Evolutionary conservation across 2,329 filamentous ascomycete genomes (phyloP), one percentile per base, ranked within the genome.

Genomic region (Colletotrichum lindemuthianum): DNA sequence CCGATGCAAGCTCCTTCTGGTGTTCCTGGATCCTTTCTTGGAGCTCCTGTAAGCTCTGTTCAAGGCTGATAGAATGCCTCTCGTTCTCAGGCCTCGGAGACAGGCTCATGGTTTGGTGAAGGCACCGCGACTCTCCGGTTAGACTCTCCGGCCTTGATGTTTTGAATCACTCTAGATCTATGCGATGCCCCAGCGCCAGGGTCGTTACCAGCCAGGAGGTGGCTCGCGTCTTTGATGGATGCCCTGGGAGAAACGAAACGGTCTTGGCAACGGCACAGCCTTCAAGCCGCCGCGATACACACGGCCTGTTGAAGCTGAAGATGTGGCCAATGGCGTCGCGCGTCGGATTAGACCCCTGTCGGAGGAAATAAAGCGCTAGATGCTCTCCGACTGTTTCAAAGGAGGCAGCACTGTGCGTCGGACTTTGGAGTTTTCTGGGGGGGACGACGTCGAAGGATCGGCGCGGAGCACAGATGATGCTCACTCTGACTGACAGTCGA

Each of bases 41-140:
- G 1, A 95, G 84, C 72, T 90, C 88, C 67, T 82, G 84, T 48
- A 94, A 72, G 2, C 91, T 92, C 58, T 86, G 84, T 61, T 92
- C 86, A 48, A 95, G 79, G 70, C 84, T 86, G 45, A 81, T 73
- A 56, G 83, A 78, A 67, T 88, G 82, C 59, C 78, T 77, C 24
- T 73, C 70, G 44, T 75, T 76, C 2, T 39, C 43, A 13, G 59
- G 54, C 16, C 40, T 39, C 41, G 58, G 48, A 11, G 41, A 15
- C 34, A 51, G 58, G 51, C 16, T 50, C 63, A 65, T 65, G 36
- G 12, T 49, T 49, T 58, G 33, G 40, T 43, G n/a, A 32, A 41
- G 37, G 44, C 43, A 24, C 15, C 43, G 34, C 47, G 36, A n/a
- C 47, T 56, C 15, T 51, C 54, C 34, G 48, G 52, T 49, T 36